phyloP scores from a whole-genome alignment of 2,329 filamentous ascomycete genomes.

The Diplodia mutila region DNA sequence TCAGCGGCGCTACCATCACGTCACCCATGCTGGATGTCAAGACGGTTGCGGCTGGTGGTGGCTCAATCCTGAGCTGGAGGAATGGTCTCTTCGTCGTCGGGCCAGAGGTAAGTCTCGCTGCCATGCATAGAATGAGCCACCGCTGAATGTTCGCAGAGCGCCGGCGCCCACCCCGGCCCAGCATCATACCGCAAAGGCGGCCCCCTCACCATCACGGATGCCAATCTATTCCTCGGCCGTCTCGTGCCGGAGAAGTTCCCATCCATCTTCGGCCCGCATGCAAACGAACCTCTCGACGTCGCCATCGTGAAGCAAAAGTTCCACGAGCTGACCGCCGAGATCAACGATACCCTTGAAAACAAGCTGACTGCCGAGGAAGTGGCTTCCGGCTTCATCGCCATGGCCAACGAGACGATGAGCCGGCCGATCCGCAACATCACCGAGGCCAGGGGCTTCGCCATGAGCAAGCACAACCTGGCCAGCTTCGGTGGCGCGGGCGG shows the following conservation, averaged over 20 bases:
- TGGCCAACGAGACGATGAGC: constrained; percentile 38
- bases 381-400: constrained; percentile 33
- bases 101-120: constrained; percentile 58
- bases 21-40: constrained; percentile 39
- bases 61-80: constrained; percentile 80
- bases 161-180: constrained; percentile 44
- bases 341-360: constrained; percentile 46
- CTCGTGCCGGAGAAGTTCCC: constrained; percentile 38
- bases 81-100: constrained; percentile 91
- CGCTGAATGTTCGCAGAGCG: constrained; percentile 21
- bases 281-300: constrained; percentile 45
- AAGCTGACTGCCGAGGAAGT: constrained; percentile 36
- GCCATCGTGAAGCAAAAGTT: constrained; percentile 49
- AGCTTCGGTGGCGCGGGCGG: constrained; percentile 44
- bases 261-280: constrained; percentile 39
- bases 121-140: not conserved
- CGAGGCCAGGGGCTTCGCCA: constrained; percentile 35
- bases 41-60: constrained; percentile 60
- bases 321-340: constrained; percentile 46
- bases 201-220: constrained; percentile 41
- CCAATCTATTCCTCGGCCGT: constrained; percentile 40
- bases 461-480: constrained; percentile 33
- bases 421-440: constrained; percentile 36
- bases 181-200: constrained; percentile 42
- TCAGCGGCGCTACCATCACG: constrained; percentile 37